phyloP scores from a whole-genome alignment of 805 yeast species.

The Metschnikowia hibisci region DNA sequence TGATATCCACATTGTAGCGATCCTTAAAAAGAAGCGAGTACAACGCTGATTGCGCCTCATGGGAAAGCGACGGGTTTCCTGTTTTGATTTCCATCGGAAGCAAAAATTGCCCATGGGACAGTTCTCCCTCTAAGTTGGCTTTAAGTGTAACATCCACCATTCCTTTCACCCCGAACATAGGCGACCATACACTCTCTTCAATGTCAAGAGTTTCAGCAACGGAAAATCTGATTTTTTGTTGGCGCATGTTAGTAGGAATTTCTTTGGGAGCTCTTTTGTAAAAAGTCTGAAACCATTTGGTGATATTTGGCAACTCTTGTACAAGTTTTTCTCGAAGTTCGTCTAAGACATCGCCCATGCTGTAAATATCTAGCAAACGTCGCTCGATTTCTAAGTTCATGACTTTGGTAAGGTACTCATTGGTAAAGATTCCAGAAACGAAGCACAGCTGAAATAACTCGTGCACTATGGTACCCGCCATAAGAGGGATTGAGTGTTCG shows the following conservation, averaged over 20 bases:
- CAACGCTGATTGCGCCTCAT: slow-evolving; percentile 81
- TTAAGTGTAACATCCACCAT: slow-evolving; percentile 83
- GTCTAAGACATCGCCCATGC: slow-evolving; percentile 49
- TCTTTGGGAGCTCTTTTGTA: slow-evolving; percentile 24
- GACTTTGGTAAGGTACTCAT: slow-evolving; percentile 33
- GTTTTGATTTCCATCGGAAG: slow-evolving; percentile 90
- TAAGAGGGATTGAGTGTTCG: slow-evolving; percentile 56
- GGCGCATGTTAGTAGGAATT: slow-evolving; percentile 25
- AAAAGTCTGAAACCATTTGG: slow-evolving; percentile 50
- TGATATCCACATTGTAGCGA: slow-evolving; percentile 66
- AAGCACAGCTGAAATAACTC: slow-evolving; percentile 64
- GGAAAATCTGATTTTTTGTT: slow-evolving; percentile 41
- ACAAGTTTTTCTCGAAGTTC: slow-evolving; percentile 41
- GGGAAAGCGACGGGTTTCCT: slow-evolving; percentile 62
- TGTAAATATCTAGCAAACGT: slow-evolving; percentile 48
- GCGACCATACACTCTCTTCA: slow-evolving; percentile 92
- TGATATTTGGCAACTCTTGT: slow-evolving; percentile 49
- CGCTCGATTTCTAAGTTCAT: slow-evolving; percentile 40
- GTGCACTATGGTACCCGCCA: slow-evolving; percentile 84
- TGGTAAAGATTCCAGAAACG: slow-evolving; percentile 30
- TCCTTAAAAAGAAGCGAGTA: slow-evolving; percentile 79
- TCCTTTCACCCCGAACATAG: slow-evolving; percentile 85
- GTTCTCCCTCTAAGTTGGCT: slow-evolving; percentile 41
- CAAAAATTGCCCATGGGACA: slow-evolving; percentile 43
- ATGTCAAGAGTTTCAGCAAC: slow-evolving; percentile 69